Conservation (phyloP, 2,329 filamentous ascomycete species). For the Harringtonia lauricola region DNA sequence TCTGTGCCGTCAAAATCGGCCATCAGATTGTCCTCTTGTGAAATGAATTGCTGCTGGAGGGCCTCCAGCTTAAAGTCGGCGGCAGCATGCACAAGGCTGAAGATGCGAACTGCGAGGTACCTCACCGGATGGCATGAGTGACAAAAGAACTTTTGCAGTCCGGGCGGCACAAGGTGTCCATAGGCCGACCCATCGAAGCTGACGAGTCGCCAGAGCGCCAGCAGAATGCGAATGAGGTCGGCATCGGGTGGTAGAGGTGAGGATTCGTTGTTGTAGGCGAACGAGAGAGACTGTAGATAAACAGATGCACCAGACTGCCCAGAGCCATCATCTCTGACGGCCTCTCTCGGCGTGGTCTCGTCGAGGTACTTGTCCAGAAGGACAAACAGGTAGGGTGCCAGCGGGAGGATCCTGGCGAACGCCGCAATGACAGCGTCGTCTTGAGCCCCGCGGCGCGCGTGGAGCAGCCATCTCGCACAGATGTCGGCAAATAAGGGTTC, state of each 20-base stretch:
- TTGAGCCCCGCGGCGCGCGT: slow-evolving; percentile 25
- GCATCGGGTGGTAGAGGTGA: slow-evolving; percentile 5
- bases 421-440: slow-evolving; percentile 48
- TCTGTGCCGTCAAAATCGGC: slow-evolving; percentile 64
- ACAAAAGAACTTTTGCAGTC: slow-evolving; percentile 58
- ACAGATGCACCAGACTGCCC: background rate
- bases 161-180: slow-evolving; percentile 46
- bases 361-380: slow-evolving; percentile 46
- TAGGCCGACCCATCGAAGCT: slow-evolving; percentile 65
- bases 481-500: slow-evolving; percentile 70
- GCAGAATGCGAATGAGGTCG: slow-evolving; percentile 32
- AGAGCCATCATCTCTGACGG: background rate
- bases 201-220: slow-evolving; percentile 69
- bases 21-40: slow-evolving; percentile 44
- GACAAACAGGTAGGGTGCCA: slow-evolving; percentile 68
- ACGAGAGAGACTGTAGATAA: background rate
- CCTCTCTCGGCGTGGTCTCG: slow-evolving; percentile 10
- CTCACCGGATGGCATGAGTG: slow-evolving; percentile 50
- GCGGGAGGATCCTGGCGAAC: slow-evolving; percentile 69
- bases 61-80: slow-evolving; percentile 69
- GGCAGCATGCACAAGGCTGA: slow-evolving; percentile 67
- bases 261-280: background rate
- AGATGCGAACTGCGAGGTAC: slow-evolving; percentile 72
- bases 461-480: slow-evolving; percentile 65
- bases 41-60: slow-evolving; percentile 57